A percentile compares a stretch with the other conserved stretches of the same genome.
phyloP scores from a whole-genome alignment of 139 green algal species.

The Chlorella sorokiniana region DNA sequence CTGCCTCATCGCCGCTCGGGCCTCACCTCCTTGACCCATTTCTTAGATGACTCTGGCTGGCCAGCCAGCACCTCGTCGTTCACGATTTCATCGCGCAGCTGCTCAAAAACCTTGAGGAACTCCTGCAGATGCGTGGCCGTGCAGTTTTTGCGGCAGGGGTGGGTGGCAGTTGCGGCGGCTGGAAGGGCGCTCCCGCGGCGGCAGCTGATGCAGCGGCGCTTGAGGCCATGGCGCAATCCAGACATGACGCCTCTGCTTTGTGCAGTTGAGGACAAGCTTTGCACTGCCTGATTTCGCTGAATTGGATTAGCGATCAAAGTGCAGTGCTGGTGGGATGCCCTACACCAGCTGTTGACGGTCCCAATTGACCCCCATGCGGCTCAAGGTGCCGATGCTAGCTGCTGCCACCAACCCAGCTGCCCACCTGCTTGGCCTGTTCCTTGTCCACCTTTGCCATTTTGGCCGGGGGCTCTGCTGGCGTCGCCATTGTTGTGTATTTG shows the following conservation, averaged over 20 bases:
- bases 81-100: constrained; percentile 75
- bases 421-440: constrained; percentile 45
- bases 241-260: too few relatives aligned
- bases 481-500: not conserved
- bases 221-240: too few relatives aligned
- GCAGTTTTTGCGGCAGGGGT: not conserved
- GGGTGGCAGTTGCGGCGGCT: not conserved
- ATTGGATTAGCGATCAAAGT: not conserved
- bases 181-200: not conserved
- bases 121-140: constrained; percentile 51
- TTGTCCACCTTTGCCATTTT: constrained; percentile 45
- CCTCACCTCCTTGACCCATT: constrained; percentile 77
- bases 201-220: not conserved
- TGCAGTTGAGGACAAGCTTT: too few relatives aligned
- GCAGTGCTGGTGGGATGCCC: not conserved
- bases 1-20: not conserved
- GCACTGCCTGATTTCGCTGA: not conserved
- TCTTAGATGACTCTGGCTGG: constrained; percentile 60
- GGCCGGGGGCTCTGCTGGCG: constrained; percentile 4
- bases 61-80: constrained; percentile 59
- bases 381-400: not conserved
- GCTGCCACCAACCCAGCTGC: not conserved
- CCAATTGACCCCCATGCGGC: not conserved
- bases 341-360: too few relatives aligned
- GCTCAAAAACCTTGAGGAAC: constrained; percentile 73